Evolutionary conservation across 1,284 basidiomycete genomes (phyloP), one percentile per base, ranked within the genome.

Genomic region (Sporisorium scitamineum): DNA sequence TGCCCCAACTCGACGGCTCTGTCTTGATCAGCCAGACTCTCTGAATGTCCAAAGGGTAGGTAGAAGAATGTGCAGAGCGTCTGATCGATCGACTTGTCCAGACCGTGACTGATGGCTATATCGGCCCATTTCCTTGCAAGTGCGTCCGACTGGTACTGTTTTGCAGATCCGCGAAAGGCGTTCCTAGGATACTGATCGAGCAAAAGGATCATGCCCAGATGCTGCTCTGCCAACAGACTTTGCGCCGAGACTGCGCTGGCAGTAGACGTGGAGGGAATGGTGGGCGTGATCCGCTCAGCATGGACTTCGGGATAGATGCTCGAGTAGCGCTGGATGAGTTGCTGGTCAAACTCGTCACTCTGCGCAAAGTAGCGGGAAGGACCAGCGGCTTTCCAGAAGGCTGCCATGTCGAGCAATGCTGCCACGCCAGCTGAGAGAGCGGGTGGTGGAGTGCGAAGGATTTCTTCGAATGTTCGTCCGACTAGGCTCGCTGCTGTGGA

Each of bases 111-210:
- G 58, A 68, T 57, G 5, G 71, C 61, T 31, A 69, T 61, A 14
- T 69, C 51, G 47, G 71, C 66, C 61, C 61, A 74, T 32, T 74
- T 74, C 4, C 51, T 39, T 3, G 54, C 71, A 1, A 74, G 54
- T 6, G 24, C 18, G 16, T 74, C 71, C 3, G 56, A 60, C 20
- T 69, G 53, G 14, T 69, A 74, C 39, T 74, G 71, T 18, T 68
- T 60, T 0, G 65, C 29, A 2, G 56, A 57, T 5, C 58, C 54
- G 27, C 71, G 65, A 18, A 74, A 74, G 20, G 66, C 61, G 39
- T 73, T 73, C 13, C 70, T 29, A 4, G 71, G 71, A 18, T 58
- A 69, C 52, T 74, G 71, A 27, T 74, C 71, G 32, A 74, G 66
- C 32, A 72, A 44, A 11, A 74, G 61, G 16, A 74, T 41, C 71